These are phyloP conservation scores for Auriscalpium microsporum DNA, from an alignment of 768 basidiomycete genomes.

Conservation along the genomic window DNA sequence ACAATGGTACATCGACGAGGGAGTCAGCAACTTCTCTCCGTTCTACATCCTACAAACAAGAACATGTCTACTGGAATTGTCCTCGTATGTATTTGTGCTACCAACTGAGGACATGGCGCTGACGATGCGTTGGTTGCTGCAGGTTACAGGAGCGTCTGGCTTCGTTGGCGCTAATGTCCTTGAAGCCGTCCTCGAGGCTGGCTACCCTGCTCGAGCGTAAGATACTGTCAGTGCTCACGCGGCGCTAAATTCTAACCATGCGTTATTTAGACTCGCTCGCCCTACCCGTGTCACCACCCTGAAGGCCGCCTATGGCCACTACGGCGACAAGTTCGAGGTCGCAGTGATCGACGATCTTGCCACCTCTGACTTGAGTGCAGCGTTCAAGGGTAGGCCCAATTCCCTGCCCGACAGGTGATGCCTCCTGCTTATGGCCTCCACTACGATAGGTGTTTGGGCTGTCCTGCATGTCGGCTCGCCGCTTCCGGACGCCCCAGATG, in stretches of 20 bases:
- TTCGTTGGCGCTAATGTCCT: background rate
- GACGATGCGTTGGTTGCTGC: background rate
- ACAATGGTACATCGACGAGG: no score
- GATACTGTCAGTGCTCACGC: background rate
- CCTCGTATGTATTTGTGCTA: background rate
- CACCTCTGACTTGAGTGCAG: background rate
- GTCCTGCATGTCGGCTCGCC: constrained; percentile 1
- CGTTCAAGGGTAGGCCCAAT: background rate
- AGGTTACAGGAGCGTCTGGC: background rate
- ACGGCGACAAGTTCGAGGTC: background rate
- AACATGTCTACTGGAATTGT: background rate
- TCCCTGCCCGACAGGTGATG: background rate
- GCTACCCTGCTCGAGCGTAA: background rate
- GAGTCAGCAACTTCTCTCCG: no score
- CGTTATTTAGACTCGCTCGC: background rate
- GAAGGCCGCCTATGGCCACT: background rate
- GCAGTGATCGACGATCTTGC: background rate
- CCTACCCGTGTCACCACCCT: background rate
- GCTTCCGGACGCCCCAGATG: background rate
- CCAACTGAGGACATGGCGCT: background rate
- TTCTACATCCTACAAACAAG: no score
- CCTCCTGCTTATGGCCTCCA: background rate
- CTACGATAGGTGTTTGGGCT: background rate
- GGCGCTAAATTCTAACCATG: background rate
- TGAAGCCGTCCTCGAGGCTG: background rate